Evolutionary conservation across 2,329 filamentous ascomycete genomes (phyloP).

Genomic region (Sporothrix globosa): DNA sequence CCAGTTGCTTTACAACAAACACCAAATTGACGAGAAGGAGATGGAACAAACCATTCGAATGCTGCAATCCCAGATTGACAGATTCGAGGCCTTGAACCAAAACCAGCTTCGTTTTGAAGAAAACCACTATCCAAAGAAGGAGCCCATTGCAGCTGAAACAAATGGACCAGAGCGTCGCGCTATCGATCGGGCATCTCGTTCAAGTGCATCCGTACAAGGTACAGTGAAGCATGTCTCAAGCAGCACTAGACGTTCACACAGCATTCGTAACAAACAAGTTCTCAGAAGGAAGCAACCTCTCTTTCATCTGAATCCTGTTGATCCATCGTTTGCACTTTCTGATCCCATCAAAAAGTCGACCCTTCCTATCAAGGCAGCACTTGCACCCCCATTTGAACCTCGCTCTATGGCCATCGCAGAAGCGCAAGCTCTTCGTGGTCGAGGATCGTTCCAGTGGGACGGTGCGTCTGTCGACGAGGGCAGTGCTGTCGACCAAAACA

Average conservation of each 20-base stretch:
- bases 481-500: background rate
- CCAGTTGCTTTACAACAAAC: constrained; percentile 63
- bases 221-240: constrained; percentile 28
- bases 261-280: constrained; percentile 32
- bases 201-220: background rate
- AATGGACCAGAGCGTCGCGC: constrained; percentile 33
- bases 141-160: constrained; percentile 35
- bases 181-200: constrained; percentile 11
- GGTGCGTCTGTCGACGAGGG: constrained; percentile 19
- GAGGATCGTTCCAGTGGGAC: constrained; percentile 24
- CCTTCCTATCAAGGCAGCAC: constrained; percentile 52
- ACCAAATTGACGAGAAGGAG: constrained; percentile 62
- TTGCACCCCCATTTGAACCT: constrained; percentile 56
- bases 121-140: constrained; percentile 46
- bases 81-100: constrained; percentile 53
- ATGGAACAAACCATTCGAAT: constrained; percentile 55
- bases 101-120: constrained; percentile 53
- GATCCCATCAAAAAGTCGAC: constrained; percentile 44
- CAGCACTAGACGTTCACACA: constrained; percentile 34
- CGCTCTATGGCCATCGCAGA: constrained; percentile 36
- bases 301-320: constrained; percentile 41
- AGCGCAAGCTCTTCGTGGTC: constrained; percentile 2
- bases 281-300: constrained; percentile 35
- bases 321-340: constrained; percentile 38
- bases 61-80: constrained; percentile 42